Evolutionary conservation across 1,284 basidiomycete genomes (phyloP), one percentile per base, ranked within the genome.

Genomic region (Polyporus tsugae): DNA sequence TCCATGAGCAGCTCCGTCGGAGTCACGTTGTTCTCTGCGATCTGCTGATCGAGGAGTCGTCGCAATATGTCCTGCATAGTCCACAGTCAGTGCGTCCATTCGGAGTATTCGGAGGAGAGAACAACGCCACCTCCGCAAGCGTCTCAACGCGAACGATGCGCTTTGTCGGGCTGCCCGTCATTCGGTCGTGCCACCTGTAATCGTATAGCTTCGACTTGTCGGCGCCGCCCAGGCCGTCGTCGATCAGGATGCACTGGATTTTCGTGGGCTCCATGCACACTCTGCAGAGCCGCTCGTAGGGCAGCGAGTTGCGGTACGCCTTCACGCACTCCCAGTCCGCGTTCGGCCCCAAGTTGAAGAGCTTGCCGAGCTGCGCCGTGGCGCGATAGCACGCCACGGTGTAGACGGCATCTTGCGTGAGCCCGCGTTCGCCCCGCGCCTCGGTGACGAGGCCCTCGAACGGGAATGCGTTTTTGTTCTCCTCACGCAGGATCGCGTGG

Each of bases 371-470:
- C 75, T 92, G 86, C 0, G 75, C 75, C 2, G 83, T 84, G 0
- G 91, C 91, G 33, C 87, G 86, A 52, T 83, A 81, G 73, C 85
- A 87, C 2, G 91, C 86, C 17, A 93, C 67, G 0, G 90, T 91
- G 69, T 87, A 77, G 7, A 80, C 72, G 0, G 89, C 80, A 72
- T 92, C 89, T n/a, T 79, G 72, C 0, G 74, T 76, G 53, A 90
- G 79, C 0, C 87, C 87, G 13, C 63, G 59, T 10, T 82, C 76
- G 2, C 85, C 88, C 29, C 79, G 75, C 5, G 91, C 91, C 76
- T 93, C 92, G 4, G 90, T 90, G 57, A 91, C 79, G 58, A 91
- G 75, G 0, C 86, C 87, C 68, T 93, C 89, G 68, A 92, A 86
- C 0, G 87, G 83, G 11, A 90, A 75, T 1, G 75, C 75, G 57